Evolutionary conservation across 164 flowering plant species (phyloP).

Genomic region (Echeveria elegans): DNA sequence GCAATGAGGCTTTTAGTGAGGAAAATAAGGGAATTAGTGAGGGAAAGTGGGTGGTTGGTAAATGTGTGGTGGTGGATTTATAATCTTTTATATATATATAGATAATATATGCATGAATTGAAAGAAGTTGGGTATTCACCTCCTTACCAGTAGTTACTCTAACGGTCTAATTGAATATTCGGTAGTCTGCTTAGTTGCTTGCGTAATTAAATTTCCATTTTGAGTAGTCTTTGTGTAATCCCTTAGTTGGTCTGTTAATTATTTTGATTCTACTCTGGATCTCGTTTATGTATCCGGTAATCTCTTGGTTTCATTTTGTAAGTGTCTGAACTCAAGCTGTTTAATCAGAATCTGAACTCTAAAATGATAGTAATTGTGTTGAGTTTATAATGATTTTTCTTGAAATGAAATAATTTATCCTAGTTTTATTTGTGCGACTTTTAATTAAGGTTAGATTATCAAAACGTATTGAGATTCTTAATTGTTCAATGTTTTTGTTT

Average conservation of each 20-base stretch:
- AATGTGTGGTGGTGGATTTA: no score
- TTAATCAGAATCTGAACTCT: no score
- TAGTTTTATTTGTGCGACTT: background rate
- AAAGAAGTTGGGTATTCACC: background rate
- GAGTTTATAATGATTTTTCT: background rate
- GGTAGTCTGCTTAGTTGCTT: background rate
- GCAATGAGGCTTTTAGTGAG: no score
- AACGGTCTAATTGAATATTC: background rate
- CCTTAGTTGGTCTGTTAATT: background rate
- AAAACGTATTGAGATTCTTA: background rate
- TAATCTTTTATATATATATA: no score
- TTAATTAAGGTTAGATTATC: no score
- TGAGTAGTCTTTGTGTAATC: background rate
- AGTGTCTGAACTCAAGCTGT: no score
- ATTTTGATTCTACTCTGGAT: background rate
- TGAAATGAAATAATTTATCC: background rate
- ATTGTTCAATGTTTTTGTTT: background rate
- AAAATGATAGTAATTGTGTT: background rate
- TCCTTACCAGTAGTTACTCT: background rate
- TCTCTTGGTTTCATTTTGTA: background rate
- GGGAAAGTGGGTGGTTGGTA: no score
- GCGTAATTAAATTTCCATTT: background rate
- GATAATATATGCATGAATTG: background rate
- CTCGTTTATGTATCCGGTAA: background rate
- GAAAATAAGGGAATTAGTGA: no score